phyloP scores from a whole-genome alignment of 2,329 filamentous ascomycete species.

The Piedraia hortae region DNA sequence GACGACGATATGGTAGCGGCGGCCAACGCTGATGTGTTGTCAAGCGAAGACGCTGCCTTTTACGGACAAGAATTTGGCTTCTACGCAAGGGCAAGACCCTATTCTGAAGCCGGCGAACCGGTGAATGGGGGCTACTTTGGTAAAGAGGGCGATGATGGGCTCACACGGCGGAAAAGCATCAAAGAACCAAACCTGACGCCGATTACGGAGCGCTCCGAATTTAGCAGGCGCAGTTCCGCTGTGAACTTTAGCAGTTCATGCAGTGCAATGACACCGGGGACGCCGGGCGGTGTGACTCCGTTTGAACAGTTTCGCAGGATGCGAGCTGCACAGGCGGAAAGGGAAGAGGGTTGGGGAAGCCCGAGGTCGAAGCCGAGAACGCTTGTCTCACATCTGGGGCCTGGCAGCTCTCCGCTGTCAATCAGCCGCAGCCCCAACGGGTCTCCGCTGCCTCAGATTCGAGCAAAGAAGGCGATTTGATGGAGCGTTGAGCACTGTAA shows the following conservation, averaged over 20 bases:
- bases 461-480: no score
- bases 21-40: conserved; percentile 77
- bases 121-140: conserved; percentile 77
- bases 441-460: no score
- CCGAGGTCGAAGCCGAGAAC: no score
- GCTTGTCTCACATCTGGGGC: no score
- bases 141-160: conserved; percentile 34
- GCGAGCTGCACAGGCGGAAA: no score
- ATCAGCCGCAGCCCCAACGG: no score
- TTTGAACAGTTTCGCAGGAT: no score
- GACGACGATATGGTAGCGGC: conserved; percentile 85
- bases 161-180: conserved; percentile 43
- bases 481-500: no score
- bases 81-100: conserved; percentile 33
- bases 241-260: conserved; percentile 26
- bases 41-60: conserved; percentile 76
- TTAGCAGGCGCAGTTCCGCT: conserved; percentile 78
- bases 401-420: no score
- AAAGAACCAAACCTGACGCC: conserved; percentile 81
- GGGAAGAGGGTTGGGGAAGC: no score
- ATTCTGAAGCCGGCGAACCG: conserved; percentile 20
- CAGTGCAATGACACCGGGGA: no score
- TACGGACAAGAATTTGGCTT: conserved; percentile 95
- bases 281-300: no score
- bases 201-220: conserved; percentile 87